These are phyloP conservation scores for Starmerella ratchasimensis DNA, from an alignment of 805 yeast genomes.

Conservation along the genomic window DNA sequence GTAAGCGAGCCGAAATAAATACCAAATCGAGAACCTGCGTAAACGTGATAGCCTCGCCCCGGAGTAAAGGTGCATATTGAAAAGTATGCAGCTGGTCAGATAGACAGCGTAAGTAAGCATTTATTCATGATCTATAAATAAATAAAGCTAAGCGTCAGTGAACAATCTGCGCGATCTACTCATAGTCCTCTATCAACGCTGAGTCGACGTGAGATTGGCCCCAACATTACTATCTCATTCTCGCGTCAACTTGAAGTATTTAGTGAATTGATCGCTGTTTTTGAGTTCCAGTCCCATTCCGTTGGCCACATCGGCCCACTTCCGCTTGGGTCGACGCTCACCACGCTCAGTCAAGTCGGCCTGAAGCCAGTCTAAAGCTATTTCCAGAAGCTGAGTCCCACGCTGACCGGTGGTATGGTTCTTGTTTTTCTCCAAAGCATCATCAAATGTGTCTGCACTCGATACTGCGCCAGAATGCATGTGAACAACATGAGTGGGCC, in stretches of 20 bases:
- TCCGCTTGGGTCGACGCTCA: slow-evolving; percentile 22
- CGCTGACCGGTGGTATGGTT: slow-evolving; percentile 12
- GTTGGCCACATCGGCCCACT: slow-evolving; percentile 42
- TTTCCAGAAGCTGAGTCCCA: slow-evolving; percentile 25
- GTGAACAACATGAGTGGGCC: slow-evolving; percentile 82
- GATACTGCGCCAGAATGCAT: slow-evolving; percentile 51
- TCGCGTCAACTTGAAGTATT: slow-evolving; percentile 24
- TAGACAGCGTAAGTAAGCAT: no score
- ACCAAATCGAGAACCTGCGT: no score
- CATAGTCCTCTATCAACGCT: neutral
- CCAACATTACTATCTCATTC: slow-evolving; percentile 5
- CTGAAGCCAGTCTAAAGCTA: slow-evolving; percentile 27
- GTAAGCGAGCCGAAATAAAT: no score
- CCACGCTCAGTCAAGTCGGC: slow-evolving; percentile 39
- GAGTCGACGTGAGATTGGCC: neutral
- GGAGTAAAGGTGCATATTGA: no score
- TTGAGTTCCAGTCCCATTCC: slow-evolving; percentile 19
- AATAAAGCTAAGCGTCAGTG: no score
- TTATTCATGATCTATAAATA: no score
- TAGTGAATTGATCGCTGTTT: slow-evolving; percentile 21
- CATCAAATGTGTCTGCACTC: slow-evolving; percentile 15
- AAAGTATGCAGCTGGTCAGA: neutral
- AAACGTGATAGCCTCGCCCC: no score
- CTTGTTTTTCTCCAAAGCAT: slow-evolving; percentile 17
- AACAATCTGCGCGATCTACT: no score